These are phyloP conservation scores for Pelargonium nanum DNA, from an alignment of 345 rosid species.

Conservation along the genomic window DNA sequence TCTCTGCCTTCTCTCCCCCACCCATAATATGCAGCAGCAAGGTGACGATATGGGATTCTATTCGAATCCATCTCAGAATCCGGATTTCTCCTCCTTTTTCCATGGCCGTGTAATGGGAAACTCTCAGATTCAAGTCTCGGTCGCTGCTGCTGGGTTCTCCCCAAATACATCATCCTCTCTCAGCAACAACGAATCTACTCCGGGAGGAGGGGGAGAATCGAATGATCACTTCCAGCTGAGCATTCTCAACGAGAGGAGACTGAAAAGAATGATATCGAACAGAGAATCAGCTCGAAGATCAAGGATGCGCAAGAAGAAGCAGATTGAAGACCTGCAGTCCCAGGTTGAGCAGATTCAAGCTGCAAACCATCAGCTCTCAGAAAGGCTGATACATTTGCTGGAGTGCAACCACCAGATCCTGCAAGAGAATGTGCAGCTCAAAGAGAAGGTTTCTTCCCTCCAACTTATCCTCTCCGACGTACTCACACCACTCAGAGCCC, in stretches of 20 bases:
- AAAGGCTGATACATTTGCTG: conserved; percentile 51
- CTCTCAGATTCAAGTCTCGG: neutral
- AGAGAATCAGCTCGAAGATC: conserved; percentile 71
- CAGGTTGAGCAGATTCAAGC: conserved; percentile 54
- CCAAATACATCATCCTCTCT: conserved; percentile 17
- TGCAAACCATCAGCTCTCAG: conserved; percentile 46
- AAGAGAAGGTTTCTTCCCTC: conserved; percentile 55
- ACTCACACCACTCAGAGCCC: conserved; percentile 31
- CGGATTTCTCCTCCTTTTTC: neutral
- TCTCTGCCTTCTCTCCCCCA: too few relatives aligned
- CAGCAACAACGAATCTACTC: conserved; percentile 14
- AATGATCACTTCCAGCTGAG: conserved; percentile 17
- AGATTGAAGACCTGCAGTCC: conserved; percentile 57
- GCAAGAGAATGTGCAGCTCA: conserved; percentile 65
- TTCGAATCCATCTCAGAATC: neutral
- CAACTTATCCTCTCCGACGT: conserved; percentile 44
- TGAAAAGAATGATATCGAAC: conserved; percentile 65
- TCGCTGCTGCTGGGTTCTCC: too few relatives aligned
- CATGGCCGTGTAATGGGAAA: neutral
- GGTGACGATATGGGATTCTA: too few relatives aligned
- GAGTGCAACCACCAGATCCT: conserved; percentile 60
- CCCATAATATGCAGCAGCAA: too few relatives aligned
- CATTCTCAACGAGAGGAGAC: conserved; percentile 36
- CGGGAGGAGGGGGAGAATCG: neutral
- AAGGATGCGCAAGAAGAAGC: conserved; percentile 62